A percentile compares a stretch with the other conserved stretches of the same genome.
phyloP scores from a whole-genome alignment of 495 filamentous ascomycete genomes.

The Penicillium samsonianum region DNA sequence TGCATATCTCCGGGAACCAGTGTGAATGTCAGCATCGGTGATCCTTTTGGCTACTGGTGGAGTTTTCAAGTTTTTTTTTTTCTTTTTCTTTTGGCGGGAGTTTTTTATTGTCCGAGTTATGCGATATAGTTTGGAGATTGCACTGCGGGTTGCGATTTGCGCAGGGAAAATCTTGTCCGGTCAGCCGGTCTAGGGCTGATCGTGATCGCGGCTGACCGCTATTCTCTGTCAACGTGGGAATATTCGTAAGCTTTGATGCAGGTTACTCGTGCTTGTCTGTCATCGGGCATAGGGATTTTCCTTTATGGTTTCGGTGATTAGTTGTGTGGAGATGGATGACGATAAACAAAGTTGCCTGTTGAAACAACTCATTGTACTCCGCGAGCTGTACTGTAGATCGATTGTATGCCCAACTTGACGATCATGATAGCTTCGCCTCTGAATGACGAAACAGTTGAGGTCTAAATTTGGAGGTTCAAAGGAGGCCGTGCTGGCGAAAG shows the following conservation, averaged over 20 bases:
- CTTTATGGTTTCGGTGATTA: background rate
- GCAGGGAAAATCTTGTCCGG: background rate
- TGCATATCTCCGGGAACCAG: slow-evolving; percentile 8
- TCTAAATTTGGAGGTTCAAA: slow-evolving; percentile 1
- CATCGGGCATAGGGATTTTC: slow-evolving; percentile 4
- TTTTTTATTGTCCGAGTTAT: slow-evolving; percentile 4
- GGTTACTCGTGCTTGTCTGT: slow-evolving; percentile 14
- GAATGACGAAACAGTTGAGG: slow-evolving; percentile 1
- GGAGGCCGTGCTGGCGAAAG: slow-evolving; percentile 11
- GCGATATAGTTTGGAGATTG: background rate
- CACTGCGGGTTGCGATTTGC: background rate
- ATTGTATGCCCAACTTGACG: slow-evolving; percentile 12
- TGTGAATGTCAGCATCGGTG: background rate
- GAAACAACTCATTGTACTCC: slow-evolving; percentile 2
- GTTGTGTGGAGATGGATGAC: slow-evolving; percentile 6
- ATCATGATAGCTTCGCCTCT: slow-evolving; percentile 10
- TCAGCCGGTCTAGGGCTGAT: slow-evolving; percentile 17
- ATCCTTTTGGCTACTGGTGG: background rate
- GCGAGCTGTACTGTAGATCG: slow-evolving; percentile 3
- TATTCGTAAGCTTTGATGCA: slow-evolving; percentile 18
- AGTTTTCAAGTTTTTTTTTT: background rate
- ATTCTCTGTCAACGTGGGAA: slow-evolving; percentile 16
- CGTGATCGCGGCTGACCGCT: slow-evolving; percentile 31
- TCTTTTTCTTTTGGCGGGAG: background rate
- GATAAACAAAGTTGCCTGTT: slow-evolving; percentile 7